Evolutionary conservation across 768 basidiomycete species (phyloP).

Genomic region (Hypholoma sublateritium): DNA sequence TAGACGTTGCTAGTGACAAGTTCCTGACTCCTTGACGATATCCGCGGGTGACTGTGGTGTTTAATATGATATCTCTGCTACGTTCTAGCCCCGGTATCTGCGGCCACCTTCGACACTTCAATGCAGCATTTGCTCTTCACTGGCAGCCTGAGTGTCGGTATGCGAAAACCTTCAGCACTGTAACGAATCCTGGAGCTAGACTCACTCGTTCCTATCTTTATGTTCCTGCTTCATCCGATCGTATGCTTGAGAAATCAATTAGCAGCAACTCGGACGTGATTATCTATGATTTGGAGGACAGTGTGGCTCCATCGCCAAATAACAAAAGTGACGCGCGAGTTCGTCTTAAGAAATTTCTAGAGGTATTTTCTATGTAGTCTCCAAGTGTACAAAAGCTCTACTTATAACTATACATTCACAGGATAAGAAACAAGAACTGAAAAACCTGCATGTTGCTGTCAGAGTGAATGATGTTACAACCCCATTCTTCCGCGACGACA

Average conservation of each 20-base stretch:
- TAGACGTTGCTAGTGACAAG: too few relatives aligned
- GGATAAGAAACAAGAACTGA: conserved; percentile 31
- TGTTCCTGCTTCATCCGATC: conserved; percentile 79
- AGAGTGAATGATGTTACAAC: conserved; percentile 70
- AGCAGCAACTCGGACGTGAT: conserved; percentile 64
- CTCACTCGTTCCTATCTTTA: conserved; percentile 61
- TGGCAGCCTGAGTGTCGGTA: background rate
- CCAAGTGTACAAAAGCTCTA: background rate
- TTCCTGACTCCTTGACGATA: too few relatives aligned
- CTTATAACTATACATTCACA: background rate
- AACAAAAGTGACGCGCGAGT: conserved; percentile 62
- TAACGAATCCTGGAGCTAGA: background rate
- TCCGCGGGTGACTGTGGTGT: too few relatives aligned
- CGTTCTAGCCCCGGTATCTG: too few relatives aligned
- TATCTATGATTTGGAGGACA: conserved; percentile 90
- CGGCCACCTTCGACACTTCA: too few relatives aligned
- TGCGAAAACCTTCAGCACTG: background rate
- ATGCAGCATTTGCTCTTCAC: too few relatives aligned
- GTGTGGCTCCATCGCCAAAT: conserved; percentile 63
- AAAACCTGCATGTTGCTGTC: conserved; percentile 57
- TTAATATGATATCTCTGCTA: too few relatives aligned
- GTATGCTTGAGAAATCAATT: conserved; percentile 82
- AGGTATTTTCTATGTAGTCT: conserved; percentile 30
- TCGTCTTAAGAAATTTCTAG: conserved; percentile 54
- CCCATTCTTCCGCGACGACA: conserved; percentile 64